phyloP scores from a whole-genome alignment of 805 yeast genomes.

The Schwanniomyces yamadae region DNA sequence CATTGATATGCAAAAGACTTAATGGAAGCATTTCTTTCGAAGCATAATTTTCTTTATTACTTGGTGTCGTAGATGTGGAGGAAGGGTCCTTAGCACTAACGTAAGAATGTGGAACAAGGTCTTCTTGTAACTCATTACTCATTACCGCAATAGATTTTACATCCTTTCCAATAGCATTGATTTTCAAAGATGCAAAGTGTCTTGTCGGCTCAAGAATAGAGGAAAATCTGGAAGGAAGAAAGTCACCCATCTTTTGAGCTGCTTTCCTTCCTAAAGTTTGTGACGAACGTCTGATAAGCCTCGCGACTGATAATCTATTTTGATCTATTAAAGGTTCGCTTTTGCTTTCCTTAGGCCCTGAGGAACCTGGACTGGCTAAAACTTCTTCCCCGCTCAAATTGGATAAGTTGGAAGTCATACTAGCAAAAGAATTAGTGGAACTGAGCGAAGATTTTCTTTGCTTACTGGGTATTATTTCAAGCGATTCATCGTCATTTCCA shows the following conservation, averaged over 20 bases:
- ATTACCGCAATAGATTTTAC: conserved; percentile 48
- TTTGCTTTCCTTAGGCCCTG: conserved; percentile 18
- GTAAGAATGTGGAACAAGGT: conserved; percentile 29
- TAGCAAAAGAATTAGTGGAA: conserved; percentile 34
- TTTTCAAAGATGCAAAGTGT: conserved; percentile 85
- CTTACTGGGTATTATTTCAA: conserved; percentile 24
- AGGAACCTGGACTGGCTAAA: not conserved
- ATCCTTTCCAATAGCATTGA: conserved; percentile 43
- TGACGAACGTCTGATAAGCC: conserved; percentile 74
- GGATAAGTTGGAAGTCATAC: conserved; percentile 28
- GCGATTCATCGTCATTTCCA: conserved; percentile 21
- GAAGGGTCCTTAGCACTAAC: conserved; percentile 11
- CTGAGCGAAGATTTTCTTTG: conserved; percentile 41
- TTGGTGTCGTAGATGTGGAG: conserved; percentile 6
- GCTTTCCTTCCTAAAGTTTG: conserved; percentile 76
- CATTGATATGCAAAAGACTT: conserved; percentile 51
- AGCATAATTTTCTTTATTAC: conserved; percentile 4
- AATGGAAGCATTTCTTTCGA: conserved; percentile 24
- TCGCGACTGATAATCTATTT: conserved; percentile 67
- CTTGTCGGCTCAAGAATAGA: conserved; percentile 86
- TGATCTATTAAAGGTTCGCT: conserved; percentile 70
- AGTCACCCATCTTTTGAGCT: conserved; percentile 87
- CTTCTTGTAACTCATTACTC: conserved; percentile 30
- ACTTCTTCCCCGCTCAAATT: conserved; percentile 22
- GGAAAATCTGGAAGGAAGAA: conserved; percentile 73